Evolutionary conservation across 2,329 filamentous ascomycete species (phyloP), one percentile per base, ranked within the genome.

Genomic region (Leptographium lundbergii): DNA sequence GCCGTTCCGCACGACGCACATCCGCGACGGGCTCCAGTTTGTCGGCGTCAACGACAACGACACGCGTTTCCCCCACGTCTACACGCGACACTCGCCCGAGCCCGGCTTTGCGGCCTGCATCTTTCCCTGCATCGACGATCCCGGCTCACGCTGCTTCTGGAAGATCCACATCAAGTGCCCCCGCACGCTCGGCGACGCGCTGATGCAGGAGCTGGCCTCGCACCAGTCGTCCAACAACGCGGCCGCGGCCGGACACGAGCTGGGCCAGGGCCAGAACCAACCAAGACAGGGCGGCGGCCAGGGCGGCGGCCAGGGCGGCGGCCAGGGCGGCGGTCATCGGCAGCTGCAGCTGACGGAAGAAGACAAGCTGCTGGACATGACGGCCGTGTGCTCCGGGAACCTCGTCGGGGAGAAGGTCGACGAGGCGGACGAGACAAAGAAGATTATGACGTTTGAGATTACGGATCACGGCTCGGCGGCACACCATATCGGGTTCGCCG

Each of bases 121-220:
- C 29, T 99, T 99, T 67, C 94, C 94, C 0, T 97, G 94, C 69
- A 80, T 97, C 57, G 94, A 99, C 69, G 88, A 95, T 68, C 82
- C 87, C 27, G 84, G 85, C 39, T 86, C 88, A 60, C 92, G 64
- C 13, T 65, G 87, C 67, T 85, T 86, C 13, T 99, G 94, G 89
- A 89, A 91, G 60, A 80, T 99, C 56, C 89, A 88, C 2, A 86
- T 99, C 67, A 90, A 87, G 60, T 92, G 87, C 65, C 89, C 92
- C 13, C 83, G 87, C 56, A 96, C 91, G 0, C 76, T 99, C 0
- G 91, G 91, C 6, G 91, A 96, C 74, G 87, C 81, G 14, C 75
- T 86, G 48, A 74, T 73, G 64, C 77, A 77, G 66, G 75, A 75
- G 17, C 69, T 74, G 29, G 72, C 70, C 29, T 75, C 73, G 0